phyloP scores from a whole-genome alignment of 2,329 filamentous ascomycete genomes.

The Macrophomina pseudophaseolina region DNA sequence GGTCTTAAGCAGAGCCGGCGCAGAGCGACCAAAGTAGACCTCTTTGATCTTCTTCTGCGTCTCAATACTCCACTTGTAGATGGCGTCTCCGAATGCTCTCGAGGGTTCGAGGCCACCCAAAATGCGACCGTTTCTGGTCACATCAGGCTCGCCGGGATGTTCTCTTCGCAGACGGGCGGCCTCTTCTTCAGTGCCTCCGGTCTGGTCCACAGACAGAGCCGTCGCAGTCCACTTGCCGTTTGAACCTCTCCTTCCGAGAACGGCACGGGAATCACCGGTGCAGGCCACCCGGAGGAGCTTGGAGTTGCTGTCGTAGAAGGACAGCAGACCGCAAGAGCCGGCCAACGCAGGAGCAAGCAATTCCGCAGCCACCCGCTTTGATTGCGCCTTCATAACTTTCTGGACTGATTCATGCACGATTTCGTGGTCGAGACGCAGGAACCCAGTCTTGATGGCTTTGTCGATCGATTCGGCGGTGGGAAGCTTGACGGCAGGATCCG shows the following conservation, averaged over 20 bases:
- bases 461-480: slow-evolving; percentile 84
- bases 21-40: slow-evolving; percentile 85
- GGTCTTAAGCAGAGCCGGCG: slow-evolving; percentile 79
- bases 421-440: slow-evolving; percentile 86
- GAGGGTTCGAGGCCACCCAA: slow-evolving; percentile 91
- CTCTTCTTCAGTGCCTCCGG: slow-evolving; percentile 85
- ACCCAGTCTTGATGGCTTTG: slow-evolving; percentile 88
- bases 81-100: slow-evolving; percentile 92
- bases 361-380: slow-evolving; percentile 89
- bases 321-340: slow-evolving; percentile 94
- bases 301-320: slow-evolving; percentile 89
- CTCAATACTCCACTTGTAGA: slow-evolving; percentile 93
- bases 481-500: slow-evolving; percentile 60
- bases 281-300: slow-evolving; percentile 92
- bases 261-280: slow-evolving; percentile 94
- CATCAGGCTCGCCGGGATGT: slow-evolving; percentile 87
- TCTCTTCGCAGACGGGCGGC: slow-evolving; percentile 79
- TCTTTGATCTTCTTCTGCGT: slow-evolving; percentile 81
- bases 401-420: slow-evolving; percentile 93
- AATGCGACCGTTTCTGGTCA: slow-evolving; percentile 86
- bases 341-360: slow-evolving; percentile 90
- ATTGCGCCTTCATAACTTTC: slow-evolving; percentile 86
- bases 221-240: slow-evolving; percentile 94
- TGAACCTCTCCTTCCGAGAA: slow-evolving; percentile 76
- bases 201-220: slow-evolving; percentile 90